Evolutionary conservation across 441 rosid species (phyloP), one percentile per base, ranked within the genome.

Genomic region (Pelargonium citronellum): DNA sequence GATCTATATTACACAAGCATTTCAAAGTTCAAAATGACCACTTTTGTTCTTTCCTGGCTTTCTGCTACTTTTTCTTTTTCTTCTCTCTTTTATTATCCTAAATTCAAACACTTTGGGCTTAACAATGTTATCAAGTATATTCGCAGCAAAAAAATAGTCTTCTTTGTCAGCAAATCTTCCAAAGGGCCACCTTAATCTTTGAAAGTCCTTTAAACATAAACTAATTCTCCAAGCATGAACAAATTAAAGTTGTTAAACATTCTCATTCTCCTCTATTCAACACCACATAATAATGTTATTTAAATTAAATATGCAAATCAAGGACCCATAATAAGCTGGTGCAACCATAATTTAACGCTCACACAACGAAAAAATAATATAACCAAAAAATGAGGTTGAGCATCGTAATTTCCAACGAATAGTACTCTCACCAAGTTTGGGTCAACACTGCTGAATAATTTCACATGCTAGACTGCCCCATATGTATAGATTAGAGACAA

Each of bases 101-200:
- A n/a, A 15, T 53, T 53, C 60, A 53, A 15, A 53, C 17, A 53
- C 20, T 15, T 53, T 53, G 60, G 15, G 60, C 60, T 53, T 15
- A 53, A 53, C 6, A 8, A 46, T 46, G 51, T 46, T 46, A 9
- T 46, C 11, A 46, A 4, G 8, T 15, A 53, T 53, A 53, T 53
- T 53, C n/a, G 0, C 60, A 16, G 17, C 6, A 15, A n/a, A 51
- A 51, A n/a, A 51, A 0, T 11, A 51, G 58, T 17, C 58, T n/a
- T 51, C 58, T 51, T 13, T 51, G 58, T 51, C 58, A 15, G 7
- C 58, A 51, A 51, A 51, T 51, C 58, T 51, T 51, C 30, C 17
- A 4, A n/a, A n/a, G 58, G 58, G 17, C 58, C 58, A n/a, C 58
- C 58, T 51, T n/a, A 13, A 51, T 51, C 58, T 51, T 51, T n/a